These are phyloP conservation scores for Bolboschoenus planiculmis DNA, from an alignment of 176 grass and related monocot genomes.

Conservation along the genomic window DNA sequence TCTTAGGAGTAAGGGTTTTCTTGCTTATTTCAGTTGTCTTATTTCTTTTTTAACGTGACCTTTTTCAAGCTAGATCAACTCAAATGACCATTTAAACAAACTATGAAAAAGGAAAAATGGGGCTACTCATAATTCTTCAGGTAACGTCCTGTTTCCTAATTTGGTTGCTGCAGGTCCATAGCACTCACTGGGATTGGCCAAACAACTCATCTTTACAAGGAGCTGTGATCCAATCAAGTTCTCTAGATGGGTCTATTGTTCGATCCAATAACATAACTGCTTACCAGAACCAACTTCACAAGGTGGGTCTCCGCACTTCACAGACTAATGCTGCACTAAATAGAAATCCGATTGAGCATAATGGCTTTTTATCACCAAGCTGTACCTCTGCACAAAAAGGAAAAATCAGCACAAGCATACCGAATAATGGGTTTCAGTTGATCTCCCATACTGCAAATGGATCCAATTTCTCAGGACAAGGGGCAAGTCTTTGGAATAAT, in stretches of 20 bases:
- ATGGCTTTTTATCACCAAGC: background rate
- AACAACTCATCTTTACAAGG: constrained; percentile 10
- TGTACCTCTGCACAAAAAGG: background rate
- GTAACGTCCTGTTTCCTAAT: background rate
- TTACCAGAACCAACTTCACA: background rate
- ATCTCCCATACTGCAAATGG: constrained; percentile 21
- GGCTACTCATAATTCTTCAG: background rate
- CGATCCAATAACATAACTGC: background rate
- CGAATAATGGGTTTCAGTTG: constrained; percentile 34
- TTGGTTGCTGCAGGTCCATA: constrained; percentile 22
- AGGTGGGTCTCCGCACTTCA: background rate
- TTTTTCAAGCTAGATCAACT: background rate
- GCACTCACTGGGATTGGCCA: constrained; percentile 50
- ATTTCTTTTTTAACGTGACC: constrained; percentile 1
- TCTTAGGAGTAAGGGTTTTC: constrained; percentile 51
- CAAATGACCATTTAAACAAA: background rate
- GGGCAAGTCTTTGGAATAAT: background rate
- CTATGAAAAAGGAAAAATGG: background rate
- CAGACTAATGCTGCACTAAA: constrained; percentile 1
- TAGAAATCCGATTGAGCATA: background rate
- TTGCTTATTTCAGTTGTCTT: background rate
- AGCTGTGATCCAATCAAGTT: background rate
- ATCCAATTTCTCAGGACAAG: constrained; percentile 30
- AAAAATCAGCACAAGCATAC: constrained; percentile 8
- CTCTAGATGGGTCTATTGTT: background rate